Evolutionary conservation across 768 basidiomycete genomes (phyloP).

Genomic region (Kwoniella pini): DNA sequence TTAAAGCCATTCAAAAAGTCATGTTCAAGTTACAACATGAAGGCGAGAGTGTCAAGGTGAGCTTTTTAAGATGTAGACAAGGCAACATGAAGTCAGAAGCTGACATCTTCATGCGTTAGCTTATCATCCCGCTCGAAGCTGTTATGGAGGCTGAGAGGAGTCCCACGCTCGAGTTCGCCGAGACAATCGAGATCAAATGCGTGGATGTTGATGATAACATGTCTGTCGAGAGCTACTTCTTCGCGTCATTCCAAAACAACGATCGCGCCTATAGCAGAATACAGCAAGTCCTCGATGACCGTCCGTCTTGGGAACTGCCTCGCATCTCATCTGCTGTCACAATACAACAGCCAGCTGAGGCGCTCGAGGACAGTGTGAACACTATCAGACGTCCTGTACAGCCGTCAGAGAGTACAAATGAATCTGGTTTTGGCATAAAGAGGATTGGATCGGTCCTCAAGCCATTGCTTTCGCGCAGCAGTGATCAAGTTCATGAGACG

Average conservation of each 20-base stretch:
- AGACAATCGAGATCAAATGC: conserved; percentile 90
- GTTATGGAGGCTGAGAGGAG: conserved; percentile 87
- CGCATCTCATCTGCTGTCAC: conserved; percentile 25
- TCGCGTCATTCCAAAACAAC: conserved; percentile 88
- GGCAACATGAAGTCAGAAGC: not conserved
- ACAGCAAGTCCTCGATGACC: conserved; percentile 66
- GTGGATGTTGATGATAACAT: conserved; percentile 68
- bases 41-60: conserved; percentile 90
- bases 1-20: conserved; percentile 86
- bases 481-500: conserved; percentile 14
- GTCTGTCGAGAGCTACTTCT: conserved; percentile 73
- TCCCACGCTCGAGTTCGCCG: conserved; percentile 89
- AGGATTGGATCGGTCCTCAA: conserved; percentile 37
- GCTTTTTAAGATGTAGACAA: not conserved
- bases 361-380: conserved; percentile 18
- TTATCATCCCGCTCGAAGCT: conserved; percentile 89
- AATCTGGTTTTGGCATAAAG: conserved; percentile 12
- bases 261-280: conserved; percentile 76
- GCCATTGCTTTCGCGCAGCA: conserved; percentile 25
- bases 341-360: conserved; percentile 10
- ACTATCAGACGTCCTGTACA: conserved; percentile 19
- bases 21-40: conserved; percentile 96
- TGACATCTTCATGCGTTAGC: conserved; percentile 58
- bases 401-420: not conserved
- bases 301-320: conserved; percentile 46